Conservation (phyloP, 495 filamentous ascomycete genomes). For the Aspergillus nanangensis region DNA sequence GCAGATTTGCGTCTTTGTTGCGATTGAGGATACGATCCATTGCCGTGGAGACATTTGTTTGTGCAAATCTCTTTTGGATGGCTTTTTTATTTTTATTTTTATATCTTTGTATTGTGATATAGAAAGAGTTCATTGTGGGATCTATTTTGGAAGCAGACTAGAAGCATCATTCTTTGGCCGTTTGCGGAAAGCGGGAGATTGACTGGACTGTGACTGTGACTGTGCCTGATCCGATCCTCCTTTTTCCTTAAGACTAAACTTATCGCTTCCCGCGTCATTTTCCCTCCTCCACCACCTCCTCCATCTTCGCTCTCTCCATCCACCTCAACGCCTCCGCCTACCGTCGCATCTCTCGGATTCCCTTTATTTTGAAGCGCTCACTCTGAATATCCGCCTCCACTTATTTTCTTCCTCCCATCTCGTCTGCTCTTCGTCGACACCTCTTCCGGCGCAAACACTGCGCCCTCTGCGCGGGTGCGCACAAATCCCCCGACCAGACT, state of each 20-base stretch:
- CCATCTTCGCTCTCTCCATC: conserved; percentile 18
- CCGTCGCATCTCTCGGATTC: conserved; percentile 29
- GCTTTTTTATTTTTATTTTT: neutral
- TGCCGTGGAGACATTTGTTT: neutral
- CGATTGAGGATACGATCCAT: neutral
- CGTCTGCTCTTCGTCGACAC: conserved; percentile 22
- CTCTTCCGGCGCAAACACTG: conserved; percentile 34
- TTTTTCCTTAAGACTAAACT: conserved; percentile 8
- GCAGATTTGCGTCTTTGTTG: too few relatives aligned
- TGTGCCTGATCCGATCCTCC: neutral
- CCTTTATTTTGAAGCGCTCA: conserved; percentile 27
- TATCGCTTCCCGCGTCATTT: conserved; percentile 12
- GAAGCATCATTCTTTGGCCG: neutral
- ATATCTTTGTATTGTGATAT: neutral
- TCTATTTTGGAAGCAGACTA: neutral
- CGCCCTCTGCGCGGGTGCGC: conserved; percentile 21
- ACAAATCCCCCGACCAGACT: conserved; percentile 18
- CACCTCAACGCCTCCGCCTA: conserved; percentile 8
- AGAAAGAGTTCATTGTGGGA: neutral
- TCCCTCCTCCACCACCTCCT: conserved; percentile 10
- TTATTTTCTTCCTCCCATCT: conserved; percentile 18
- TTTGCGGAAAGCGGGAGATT: neutral
- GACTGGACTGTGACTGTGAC: neutral
- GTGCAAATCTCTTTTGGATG: too few relatives aligned
- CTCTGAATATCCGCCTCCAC: conserved; percentile 3